These are phyloP conservation scores for Metschnikowia orientalis DNA, from an alignment of 805 yeast genomes.

Conservation along the genomic window DNA sequence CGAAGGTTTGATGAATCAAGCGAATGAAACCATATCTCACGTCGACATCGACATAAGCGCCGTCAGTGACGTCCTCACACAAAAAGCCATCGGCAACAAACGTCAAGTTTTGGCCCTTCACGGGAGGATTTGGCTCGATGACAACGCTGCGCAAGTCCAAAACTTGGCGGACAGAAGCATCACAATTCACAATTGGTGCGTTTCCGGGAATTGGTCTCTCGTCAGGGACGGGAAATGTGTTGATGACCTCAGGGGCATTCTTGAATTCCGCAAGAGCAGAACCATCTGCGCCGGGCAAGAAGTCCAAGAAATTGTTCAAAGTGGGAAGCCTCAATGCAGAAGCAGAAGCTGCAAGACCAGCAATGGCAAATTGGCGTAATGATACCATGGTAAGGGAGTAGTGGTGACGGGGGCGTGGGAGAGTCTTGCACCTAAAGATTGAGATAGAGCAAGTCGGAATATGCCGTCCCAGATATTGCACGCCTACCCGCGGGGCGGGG, in stretches of 20 bases:
- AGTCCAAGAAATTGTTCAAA: slow-evolving; percentile 11
- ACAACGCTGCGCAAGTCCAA: slow-evolving; percentile 56
- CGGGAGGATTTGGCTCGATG: slow-evolving; percentile 84
- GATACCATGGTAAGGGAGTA: slow-evolving; percentile 14
- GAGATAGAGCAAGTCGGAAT: no score
- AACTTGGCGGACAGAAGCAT: slow-evolving; percentile 56
- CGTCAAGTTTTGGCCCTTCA: slow-evolving; percentile 77
- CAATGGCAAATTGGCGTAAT: slow-evolving; percentile 13
- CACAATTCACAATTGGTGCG: slow-evolving; percentile 81
- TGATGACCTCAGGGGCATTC: slow-evolving; percentile 8
- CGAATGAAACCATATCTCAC: slow-evolving; percentile 91
- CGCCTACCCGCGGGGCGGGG: no score
- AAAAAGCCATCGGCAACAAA: slow-evolving; percentile 71
- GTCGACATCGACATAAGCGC: slow-evolving; percentile 92
- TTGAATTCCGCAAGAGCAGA: slow-evolving; percentile 4
- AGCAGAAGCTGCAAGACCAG: slow-evolving; percentile 11
- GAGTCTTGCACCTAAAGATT: neutral
- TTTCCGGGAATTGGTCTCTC: slow-evolving; percentile 83
- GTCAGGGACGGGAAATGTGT: slow-evolving; percentile 22
- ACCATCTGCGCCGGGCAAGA: slow-evolving; percentile 8
- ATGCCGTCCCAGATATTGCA: no score
- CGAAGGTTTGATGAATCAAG: slow-evolving; percentile 83
- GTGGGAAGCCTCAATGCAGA: slow-evolving; percentile 15
- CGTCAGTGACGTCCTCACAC: slow-evolving; percentile 56
- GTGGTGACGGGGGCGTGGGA: neutral